Base-by-base conservation (phyloP, 2,329 filamentous ascomycete species). In the Coniochaeta prunicola region DNA sequence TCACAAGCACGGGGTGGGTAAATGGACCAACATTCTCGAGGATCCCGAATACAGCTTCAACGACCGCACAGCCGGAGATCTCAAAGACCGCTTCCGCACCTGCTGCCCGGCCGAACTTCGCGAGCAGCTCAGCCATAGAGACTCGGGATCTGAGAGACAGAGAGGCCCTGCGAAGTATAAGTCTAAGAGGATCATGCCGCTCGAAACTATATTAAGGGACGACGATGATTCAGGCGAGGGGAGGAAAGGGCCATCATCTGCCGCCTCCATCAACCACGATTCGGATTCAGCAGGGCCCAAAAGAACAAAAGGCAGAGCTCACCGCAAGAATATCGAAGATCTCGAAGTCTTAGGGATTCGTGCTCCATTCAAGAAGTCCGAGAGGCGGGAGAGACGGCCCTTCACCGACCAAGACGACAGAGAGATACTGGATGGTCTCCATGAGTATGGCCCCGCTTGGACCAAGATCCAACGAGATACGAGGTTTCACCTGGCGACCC, bases 61-160 rank as follows among this genome's bases (percentile, higher is more conserved):
- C 64, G 78, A 77, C 17, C 79, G 85, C 60, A 82, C 80, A 1
- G 82, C 84, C 4, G 83, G 83, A 9, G 85, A 88, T 65, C 69
- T 88, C 56, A 88, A 88, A 67, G 85, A 88, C 68, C 77, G 85
- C 13, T 88, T 87, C 66, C 78, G 85, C 56, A 88, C 85, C 3
- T 87, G 84, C 66, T 87, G 84, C 61, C 85, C 85, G 0, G 78
- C 79, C 34, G 85, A 87, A 67, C 74, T 87, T 38, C 78, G 81
- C 54, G 73, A 72, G 26, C 76, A 74, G 26, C 59, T 68, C 17
- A 63, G 59, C 12, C 75, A 70, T 61, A 71, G 70, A 57, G 68
- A 68, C 19, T 24, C 59, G 3, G 24, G 45, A 17, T 8, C 45
- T 8, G 5, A 28, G 5, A 19, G 10, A 17, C 38, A 58, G 53